Conservation (phyloP, 2,329 filamentous ascomycete genomes). For the Colletotrichum cereale region DNA sequence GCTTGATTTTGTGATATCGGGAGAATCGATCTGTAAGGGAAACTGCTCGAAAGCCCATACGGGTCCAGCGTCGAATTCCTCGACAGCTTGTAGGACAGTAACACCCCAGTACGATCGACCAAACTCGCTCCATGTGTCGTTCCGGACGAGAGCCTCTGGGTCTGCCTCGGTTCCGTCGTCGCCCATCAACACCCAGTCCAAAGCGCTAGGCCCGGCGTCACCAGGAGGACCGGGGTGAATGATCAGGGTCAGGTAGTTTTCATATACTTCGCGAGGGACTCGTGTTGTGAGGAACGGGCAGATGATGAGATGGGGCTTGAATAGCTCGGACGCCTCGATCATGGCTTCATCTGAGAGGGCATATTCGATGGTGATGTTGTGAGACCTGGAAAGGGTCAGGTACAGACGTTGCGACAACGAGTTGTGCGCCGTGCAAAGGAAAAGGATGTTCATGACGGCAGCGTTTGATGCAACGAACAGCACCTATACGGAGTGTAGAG, state of each 20-base stretch:
- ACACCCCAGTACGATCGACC: slow-evolving; percentile 57
- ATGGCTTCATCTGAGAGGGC: slow-evolving; percentile 50
- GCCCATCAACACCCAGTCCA: slow-evolving; percentile 58
- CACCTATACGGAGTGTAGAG: background rate
- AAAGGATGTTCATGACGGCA: slow-evolving; percentile 54
- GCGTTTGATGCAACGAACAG: background rate
- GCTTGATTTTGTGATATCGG: slow-evolving; percentile 54
- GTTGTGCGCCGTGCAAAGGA: slow-evolving; percentile 60
- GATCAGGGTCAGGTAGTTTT: slow-evolving; percentile 54
- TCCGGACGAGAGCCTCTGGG: slow-evolving; percentile 46
- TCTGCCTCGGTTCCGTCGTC: slow-evolving; percentile 54
- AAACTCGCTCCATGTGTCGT: slow-evolving; percentile 43
- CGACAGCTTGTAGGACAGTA: slow-evolving; percentile 55
- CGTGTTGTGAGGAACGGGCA: slow-evolving; percentile 56
- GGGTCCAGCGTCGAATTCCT: slow-evolving; percentile 57
- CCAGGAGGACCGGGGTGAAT: slow-evolving; percentile 57
- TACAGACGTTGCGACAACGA: slow-evolving; percentile 56
- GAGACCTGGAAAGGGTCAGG: slow-evolving; percentile 50
- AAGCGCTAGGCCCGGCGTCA: slow-evolving; percentile 55
- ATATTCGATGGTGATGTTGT: slow-evolving; percentile 56
- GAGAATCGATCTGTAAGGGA: slow-evolving; percentile 54
- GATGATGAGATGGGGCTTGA: slow-evolving; percentile 54
- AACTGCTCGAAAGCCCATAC: slow-evolving; percentile 60
- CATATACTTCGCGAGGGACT: slow-evolving; percentile 53
- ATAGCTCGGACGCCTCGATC: slow-evolving; percentile 53